Base-by-base conservation (phyloP, 2,329 filamentous ascomycete species). In the Phyllachora maydis region DNA sequence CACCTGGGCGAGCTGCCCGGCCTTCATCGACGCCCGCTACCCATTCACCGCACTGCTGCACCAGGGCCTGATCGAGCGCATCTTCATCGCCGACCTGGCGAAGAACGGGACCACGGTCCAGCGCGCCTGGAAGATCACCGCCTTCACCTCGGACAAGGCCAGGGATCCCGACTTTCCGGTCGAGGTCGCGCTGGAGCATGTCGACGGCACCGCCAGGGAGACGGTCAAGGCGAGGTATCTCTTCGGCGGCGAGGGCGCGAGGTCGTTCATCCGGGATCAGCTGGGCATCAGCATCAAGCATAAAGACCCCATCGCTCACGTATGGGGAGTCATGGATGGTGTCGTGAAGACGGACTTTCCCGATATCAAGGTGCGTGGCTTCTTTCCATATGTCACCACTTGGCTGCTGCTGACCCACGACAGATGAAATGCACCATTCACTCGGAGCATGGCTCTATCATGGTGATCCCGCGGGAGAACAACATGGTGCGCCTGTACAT, bases 1-100 rank as follows among this genome's bases (percentile, higher is more conserved):
- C 14, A 71, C 67, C 4, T 92, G 81, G 81, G 75, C 81, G 4
- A 83, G 74, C 41, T 93, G 83, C 47, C 83, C 83, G 1, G 69
- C 65, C 33, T 92, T 91, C 46, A 72, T 77, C 28, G 68, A 75
- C 26, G 69, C 71, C 9, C 57, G 73, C 23, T 77, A 73, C 33
- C 69, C 68, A 4, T 74, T 74, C 37, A 75, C 71, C 23, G 69
- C 72, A 1, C 59, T 75, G 3, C 47, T 79, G 8, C 73, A 79
- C 37, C 73, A 79, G 40, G 74, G 73, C 5, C 46, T 65, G 31
- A 77, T 78, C 27, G 73, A 79, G 46, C 56, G 66, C 9, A 66
- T 74, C 19, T 68, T 79, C 32, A 68, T 78, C 29, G 51, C 52
- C 8, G 70, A 79, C 39, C 45, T 79, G 6, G 50, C 59, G 26